Evolutionary conservation across 2,329 filamentous ascomycete genomes (phyloP).

Genomic region (Fusarium sp.): DNA sequence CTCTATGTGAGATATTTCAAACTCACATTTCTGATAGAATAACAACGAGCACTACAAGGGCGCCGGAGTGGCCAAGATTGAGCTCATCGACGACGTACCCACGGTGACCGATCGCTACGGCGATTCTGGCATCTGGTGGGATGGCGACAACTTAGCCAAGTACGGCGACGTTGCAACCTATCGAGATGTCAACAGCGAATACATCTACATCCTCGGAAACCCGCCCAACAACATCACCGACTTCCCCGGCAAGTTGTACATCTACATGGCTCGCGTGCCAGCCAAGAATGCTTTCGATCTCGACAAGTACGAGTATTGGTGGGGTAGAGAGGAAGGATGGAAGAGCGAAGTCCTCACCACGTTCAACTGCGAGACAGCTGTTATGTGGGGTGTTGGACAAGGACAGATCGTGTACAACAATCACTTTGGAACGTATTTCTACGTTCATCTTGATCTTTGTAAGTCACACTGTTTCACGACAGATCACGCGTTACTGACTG

Average conservation of each 20-base stretch:
- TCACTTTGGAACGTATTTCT: conserved; percentile 53
- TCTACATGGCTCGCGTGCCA: conserved; percentile 55
- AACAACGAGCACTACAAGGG: conserved; percentile 52
- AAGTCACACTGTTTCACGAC: neutral
- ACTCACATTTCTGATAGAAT: conserved; percentile 43
- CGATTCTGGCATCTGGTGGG: conserved; percentile 54
- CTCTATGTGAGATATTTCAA: neutral
- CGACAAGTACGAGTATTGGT: conserved; percentile 57
- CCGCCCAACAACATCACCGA: conserved; percentile 51
- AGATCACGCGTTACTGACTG: accelerated
- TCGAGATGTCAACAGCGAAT: conserved; percentile 55
- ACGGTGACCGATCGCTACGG: conserved; percentile 53
- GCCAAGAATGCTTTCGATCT: conserved; percentile 55
- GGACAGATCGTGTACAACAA: conserved; percentile 56
- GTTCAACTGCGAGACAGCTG: conserved; percentile 55
- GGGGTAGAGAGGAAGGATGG: conserved; percentile 56
- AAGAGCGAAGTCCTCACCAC: conserved; percentile 49
- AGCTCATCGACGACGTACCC: conserved; percentile 52
- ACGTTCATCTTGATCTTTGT: conserved; percentile 50
- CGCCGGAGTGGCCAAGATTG: conserved; percentile 54
- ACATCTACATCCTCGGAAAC: conserved; percentile 57
- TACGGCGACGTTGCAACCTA: conserved; percentile 58
- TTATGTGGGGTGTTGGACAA: conserved; percentile 56
- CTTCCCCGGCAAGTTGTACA: conserved; percentile 47
- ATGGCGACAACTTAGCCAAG: conserved; percentile 46